Evolutionary conservation across 352 stramenopile species (phyloP), one percentile per base, ranked within the genome.

Genomic region (Phytophthora brassicae): DNA sequence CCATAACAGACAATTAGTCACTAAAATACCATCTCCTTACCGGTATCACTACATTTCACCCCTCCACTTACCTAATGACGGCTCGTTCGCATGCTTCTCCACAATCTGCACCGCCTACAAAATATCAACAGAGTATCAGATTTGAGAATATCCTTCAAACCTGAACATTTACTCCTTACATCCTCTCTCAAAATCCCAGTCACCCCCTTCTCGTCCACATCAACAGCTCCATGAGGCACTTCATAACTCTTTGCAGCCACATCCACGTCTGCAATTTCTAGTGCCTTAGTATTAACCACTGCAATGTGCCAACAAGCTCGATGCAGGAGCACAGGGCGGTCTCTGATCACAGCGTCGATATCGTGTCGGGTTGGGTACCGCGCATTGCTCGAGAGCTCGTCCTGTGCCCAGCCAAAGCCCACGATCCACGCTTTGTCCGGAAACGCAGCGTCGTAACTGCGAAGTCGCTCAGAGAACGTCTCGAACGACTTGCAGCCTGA

Each of bases 291-390:
- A 56, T 95, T 97, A 33, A 84, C 88, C 1, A 88, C 86, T 26
- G 81, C 81, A 59, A 96, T 94, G 56, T 97, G 90, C 86, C 86
- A 97, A 49, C 90, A 97, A 2, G 75, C 81, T n/a, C 90, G 86
- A 63, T 95, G 91, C 14, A 97, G 71, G 41, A 96, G 60, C 29
- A 96, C 81, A 0, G 88, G 87, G 0, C 82, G 82, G 44, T 75
- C 70, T 5, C 58, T 66, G 16, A 94, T 70, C 49, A 93, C 84
- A 0, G 68, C 74, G 61, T 97, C 90, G 12, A 97, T 77, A 44
- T 95, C 85, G 26, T 81, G 48, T 16, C 86, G 79, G n/a, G 72
- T 77, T 3, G 89, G 89, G 44, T 92, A 94, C 17, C 77, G 66
- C 12, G 77, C 82, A 0, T 68, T 59, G 7, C 46, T 39, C 38